Conservation (phyloP, 2,329 filamentous ascomycete genomes). For the Stagonosporopsis rhizophila region DNA sequence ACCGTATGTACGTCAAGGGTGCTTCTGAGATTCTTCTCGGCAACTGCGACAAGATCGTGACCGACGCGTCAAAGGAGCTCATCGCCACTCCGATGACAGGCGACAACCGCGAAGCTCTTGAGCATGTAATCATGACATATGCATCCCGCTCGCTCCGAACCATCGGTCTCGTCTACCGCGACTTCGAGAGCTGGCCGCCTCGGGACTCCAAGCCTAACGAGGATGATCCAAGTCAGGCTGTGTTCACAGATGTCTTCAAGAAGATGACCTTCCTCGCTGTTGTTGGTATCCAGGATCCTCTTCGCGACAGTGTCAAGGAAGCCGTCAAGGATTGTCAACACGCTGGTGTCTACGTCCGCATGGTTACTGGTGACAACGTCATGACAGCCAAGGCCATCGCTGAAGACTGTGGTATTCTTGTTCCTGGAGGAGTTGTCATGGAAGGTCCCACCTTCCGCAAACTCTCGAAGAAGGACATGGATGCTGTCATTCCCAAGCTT, state of each 20-base stretch:
- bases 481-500: constrained; percentile 65
- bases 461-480: constrained; percentile 66
- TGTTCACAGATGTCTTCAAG: constrained; percentile 72
- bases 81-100: constrained; percentile 61
- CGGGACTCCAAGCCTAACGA: constrained; percentile 63
- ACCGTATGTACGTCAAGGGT: constrained; percentile 63
- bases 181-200: constrained; percentile 85
- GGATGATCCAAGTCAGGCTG: constrained; percentile 67
- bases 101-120: constrained; percentile 66
- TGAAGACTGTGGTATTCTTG: constrained; percentile 77
- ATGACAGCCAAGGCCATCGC: constrained; percentile 81
- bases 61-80: constrained; percentile 66
- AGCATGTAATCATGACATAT: constrained; percentile 75
- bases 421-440: constrained; percentile 73
- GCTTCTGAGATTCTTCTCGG: constrained; percentile 60
- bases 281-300: constrained; percentile 82
- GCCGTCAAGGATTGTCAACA: constrained; percentile 76
- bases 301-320: constrained; percentile 75
- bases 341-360: constrained; percentile 80
- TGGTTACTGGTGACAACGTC: constrained; percentile 86
- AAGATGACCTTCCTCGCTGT: constrained; percentile 77
- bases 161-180: constrained; percentile 82
- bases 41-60: constrained; percentile 61
- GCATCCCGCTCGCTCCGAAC: constrained; percentile 82
- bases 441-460: constrained; percentile 82